These are phyloP conservation scores for Poteriospumella lacustris DNA, from an alignment of 108 stramenopile species.

Conservation along the genomic window DNA sequence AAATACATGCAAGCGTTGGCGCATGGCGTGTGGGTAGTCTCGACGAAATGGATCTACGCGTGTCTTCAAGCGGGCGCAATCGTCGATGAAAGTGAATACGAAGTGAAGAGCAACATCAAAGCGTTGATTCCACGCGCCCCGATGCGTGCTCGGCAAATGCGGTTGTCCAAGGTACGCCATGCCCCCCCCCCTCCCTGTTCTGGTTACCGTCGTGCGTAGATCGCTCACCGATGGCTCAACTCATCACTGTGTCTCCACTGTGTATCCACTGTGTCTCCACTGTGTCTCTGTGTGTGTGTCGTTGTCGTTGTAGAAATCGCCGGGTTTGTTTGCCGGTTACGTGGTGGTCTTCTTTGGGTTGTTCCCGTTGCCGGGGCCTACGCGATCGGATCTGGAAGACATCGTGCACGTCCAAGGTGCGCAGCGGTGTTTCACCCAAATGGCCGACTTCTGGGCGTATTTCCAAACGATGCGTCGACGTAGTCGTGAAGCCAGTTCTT, in stretches of 20 bases:
- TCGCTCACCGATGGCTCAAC: too few species aligned
- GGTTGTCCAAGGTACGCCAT: not conserved
- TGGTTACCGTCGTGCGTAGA: too few species aligned
- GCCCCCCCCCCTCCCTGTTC: too few species aligned
- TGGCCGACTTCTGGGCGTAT: not conserved
- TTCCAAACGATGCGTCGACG: not conserved
- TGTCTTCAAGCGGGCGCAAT: not conserved
- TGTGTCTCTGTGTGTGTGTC: not conserved
- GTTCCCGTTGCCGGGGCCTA: not conserved
- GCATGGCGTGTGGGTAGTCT: not conserved
- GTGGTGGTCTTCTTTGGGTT: not conserved
- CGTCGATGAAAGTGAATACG: not conserved
- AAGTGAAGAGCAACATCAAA: not conserved
- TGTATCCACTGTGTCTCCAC: too few species aligned
- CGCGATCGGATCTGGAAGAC: slow-evolving; percentile 2
- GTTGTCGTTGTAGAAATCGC: not conserved
- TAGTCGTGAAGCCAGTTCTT: not conserved
- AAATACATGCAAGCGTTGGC: slow-evolving; percentile 13
- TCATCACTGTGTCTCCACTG: too few species aligned
- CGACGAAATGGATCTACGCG: not conserved
- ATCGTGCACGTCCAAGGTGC: not conserved
- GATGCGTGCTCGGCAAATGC: not conserved
- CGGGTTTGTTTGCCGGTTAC: not conserved
- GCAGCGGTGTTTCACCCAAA: not conserved
- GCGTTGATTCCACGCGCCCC: not conserved